phyloP scores from a whole-genome alignment of 495 filamentous ascomycete species.

The Durotheca rogersii region DNA sequence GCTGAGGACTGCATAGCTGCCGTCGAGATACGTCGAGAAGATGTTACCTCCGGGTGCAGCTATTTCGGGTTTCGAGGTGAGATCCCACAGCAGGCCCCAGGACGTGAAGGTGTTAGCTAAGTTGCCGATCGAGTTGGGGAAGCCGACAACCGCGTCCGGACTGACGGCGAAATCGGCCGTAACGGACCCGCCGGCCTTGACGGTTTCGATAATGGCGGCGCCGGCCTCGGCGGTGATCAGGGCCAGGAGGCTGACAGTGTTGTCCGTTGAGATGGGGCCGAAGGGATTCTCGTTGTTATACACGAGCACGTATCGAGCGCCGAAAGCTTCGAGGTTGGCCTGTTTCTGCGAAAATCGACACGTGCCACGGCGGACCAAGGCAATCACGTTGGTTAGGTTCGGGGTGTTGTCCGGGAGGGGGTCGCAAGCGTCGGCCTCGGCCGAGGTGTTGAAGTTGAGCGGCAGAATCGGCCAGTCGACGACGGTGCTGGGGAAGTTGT shows the following conservation, averaged over 20 bases:
- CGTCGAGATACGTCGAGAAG: conserved; percentile 40
- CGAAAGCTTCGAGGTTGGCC: conserved; percentile 33
- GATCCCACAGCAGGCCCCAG: conserved; percentile 36
- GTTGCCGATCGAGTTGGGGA: conserved; percentile 16
- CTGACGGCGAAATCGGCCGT: conserved; percentile 32
- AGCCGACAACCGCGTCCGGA: conserved; percentile 6
- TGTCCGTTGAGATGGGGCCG: not conserved
- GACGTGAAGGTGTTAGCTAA: not conserved
- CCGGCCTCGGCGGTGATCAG: conserved; percentile 39
- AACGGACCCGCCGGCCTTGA: conserved; percentile 27
- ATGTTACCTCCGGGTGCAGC: conserved; percentile 45
- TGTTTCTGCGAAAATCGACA: conserved; percentile 37
- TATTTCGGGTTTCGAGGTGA: conserved; percentile 40
- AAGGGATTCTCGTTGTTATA: conserved; percentile 35
- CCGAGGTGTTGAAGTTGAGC: conserved; percentile 35
- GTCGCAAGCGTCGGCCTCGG: conserved; percentile 35
- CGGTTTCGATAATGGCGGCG: conserved; percentile 34
- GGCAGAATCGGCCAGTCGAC: conserved; percentile 36
- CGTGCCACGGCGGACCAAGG: conserved; percentile 51
- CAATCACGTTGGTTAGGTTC: conserved; percentile 48
- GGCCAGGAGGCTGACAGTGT: conserved; percentile 12
- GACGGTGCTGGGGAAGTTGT: conserved; percentile 12
- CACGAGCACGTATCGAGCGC: conserved; percentile 39
- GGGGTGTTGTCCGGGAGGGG: conserved; percentile 36
- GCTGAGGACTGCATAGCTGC: conserved; percentile 40